phyloP scores from a whole-genome alignment of 306 rosid genomes.

The Malus fusca region DNA sequence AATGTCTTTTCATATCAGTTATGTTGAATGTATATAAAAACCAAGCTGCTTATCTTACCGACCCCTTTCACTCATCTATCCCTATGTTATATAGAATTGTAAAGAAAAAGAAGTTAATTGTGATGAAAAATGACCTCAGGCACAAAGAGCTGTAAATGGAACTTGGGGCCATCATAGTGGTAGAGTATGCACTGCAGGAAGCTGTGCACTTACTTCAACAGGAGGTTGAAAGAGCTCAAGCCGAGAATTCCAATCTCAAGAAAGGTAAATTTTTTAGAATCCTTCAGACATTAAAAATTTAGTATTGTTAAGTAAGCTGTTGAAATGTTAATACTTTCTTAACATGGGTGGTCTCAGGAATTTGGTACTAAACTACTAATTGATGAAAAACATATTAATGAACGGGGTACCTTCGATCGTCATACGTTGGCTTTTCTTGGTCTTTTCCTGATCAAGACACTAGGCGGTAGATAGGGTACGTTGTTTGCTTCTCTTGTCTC shows the following conservation, averaged over 20 bases:
- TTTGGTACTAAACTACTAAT: neutral
- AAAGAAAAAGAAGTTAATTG: neutral
- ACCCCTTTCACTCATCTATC: too few species aligned
- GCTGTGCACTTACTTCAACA: conserved; percentile 46
- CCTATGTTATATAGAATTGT: neutral
- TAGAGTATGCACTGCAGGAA: conserved; percentile 38
- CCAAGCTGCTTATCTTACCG: too few species aligned
- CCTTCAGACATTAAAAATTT: neutral
- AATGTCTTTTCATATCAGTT: too few species aligned
- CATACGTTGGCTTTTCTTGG: neutral
- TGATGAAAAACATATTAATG: neutral
- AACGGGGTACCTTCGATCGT: neutral
- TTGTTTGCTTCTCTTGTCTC: too few species aligned
- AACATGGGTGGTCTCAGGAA: neutral
- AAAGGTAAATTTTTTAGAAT: conserved; percentile 25
- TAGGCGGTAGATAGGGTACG: neutral
- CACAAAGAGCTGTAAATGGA: conserved; percentile 20
- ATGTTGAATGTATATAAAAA: too few species aligned
- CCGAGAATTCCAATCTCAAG: conserved; percentile 29
- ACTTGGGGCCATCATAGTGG: conserved; percentile 31
- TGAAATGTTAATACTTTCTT: neutral
- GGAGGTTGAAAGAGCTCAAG: conserved; percentile 21
- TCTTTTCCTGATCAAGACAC: neutral
- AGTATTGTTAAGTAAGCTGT: neutral
- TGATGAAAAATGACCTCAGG: conserved; percentile 10